Evolutionary conservation across 345 rosid species (phyloP).

Genomic region (Arabidopsis suecica): DNA sequence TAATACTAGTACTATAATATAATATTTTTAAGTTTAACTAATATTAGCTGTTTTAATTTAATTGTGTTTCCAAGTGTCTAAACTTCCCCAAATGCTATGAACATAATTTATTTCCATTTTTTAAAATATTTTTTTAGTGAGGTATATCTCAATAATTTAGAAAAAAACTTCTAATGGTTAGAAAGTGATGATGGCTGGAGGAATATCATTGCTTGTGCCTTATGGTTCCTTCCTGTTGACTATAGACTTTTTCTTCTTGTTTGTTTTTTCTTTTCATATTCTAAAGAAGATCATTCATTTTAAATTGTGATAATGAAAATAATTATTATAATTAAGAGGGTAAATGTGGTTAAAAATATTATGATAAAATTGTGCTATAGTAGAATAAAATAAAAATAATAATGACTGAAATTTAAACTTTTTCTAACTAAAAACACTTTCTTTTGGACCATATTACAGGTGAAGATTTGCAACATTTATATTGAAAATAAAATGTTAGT

Average conservation of each 20-base stretch:
- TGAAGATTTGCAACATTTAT: background rate
- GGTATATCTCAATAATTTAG: slow-evolving; percentile 15
- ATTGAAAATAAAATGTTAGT: background rate
- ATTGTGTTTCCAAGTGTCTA: slow-evolving; percentile 27
- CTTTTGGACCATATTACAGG: background rate
- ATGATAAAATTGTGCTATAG: background rate
- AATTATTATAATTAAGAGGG: background rate
- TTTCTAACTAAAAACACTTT: background rate
- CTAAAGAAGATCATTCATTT: slow-evolving; percentile 26
- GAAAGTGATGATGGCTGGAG: slow-evolving; percentile 43
- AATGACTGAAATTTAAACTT: background rate
- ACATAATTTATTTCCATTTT: background rate
- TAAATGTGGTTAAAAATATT: background rate
- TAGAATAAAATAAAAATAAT: background rate
- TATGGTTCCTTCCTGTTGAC: slow-evolving; percentile 47
- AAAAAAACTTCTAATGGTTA: slow-evolving; percentile 39
- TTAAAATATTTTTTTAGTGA: background rate
- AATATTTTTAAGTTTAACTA: background rate
- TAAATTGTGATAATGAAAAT: background rate
- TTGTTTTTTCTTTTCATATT: slow-evolving; percentile 22
- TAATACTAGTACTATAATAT: background rate
- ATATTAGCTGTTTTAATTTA: background rate
- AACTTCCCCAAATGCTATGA: slow-evolving; percentile 16
- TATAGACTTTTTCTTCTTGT: slow-evolving; percentile 42
- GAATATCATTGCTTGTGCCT: slow-evolving; percentile 48